These are phyloP conservation scores for Coemansia sp. DNA, from an alignment of 192 early-diverging fungal species.

Conservation along the genomic window DNA sequence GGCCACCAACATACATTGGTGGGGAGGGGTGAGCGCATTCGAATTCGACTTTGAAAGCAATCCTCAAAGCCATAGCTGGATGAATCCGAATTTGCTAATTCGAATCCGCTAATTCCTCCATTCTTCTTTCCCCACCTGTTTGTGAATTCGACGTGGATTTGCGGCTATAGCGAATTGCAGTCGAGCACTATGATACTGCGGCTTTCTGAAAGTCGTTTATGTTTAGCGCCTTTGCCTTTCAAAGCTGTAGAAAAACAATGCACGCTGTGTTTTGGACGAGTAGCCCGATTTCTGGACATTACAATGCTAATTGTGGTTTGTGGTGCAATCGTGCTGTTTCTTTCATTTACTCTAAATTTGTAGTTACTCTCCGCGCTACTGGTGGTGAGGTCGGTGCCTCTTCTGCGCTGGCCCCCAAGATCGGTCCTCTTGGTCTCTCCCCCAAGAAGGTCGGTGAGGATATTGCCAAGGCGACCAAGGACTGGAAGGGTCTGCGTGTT, in stretches of 20 bases:
- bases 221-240: too few relatives aligned
- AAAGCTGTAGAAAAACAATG: too few relatives aligned
- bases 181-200: too few relatives aligned
- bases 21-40: not conserved
- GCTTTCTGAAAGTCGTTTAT: too few relatives aligned
- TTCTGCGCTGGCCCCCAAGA: slow-evolving; percentile 97
- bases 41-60: not conserved
- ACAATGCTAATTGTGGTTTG: not conserved
- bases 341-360: not conserved
- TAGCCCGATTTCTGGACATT: not conserved
- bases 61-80: not conserved
- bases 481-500: slow-evolving; percentile 98
- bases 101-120: not conserved
- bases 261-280: too few relatives aligned
- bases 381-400: slow-evolving; percentile 99
- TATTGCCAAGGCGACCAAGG: slow-evolving; percentile 99
- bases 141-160: too few relatives aligned
- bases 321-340: not conserved
- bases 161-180: too few relatives aligned
- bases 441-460: slow-evolving; percentile 99
- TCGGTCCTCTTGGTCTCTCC: slow-evolving; percentile 99
- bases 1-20: not conserved
- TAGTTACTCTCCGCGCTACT: slow-evolving; percentile 91
- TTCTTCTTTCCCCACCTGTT: not conserved
- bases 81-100: not conserved